Conservation (phyloP, 1,139 yeast genomes). For the Suzukiozyma palmioleophila region DNA sequence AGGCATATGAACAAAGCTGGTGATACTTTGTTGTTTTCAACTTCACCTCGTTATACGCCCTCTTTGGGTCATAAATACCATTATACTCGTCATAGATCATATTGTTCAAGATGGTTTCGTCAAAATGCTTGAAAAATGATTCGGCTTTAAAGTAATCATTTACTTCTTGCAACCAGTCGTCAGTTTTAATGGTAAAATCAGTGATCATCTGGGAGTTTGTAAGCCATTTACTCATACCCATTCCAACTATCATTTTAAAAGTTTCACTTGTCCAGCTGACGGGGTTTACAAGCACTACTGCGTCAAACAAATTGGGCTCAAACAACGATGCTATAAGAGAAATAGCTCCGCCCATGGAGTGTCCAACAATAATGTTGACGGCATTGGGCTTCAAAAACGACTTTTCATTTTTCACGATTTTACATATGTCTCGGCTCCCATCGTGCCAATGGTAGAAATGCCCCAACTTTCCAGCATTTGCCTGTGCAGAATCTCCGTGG, state of each 20-base stretch:
- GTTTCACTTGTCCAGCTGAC: slow-evolving; percentile 28
- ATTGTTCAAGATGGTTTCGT: slow-evolving; percentile 44
- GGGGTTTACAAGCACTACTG: slow-evolving; percentile 57
- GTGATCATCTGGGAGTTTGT: background rate
- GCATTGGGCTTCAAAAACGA: slow-evolving; percentile 21
- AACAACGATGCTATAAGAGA: slow-evolving; percentile 45
- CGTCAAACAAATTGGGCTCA: slow-evolving; percentile 54
- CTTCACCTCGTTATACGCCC: slow-evolving; percentile 26
- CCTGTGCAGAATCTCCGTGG: slow-evolving; percentile 63
- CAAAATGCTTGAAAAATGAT: slow-evolving; percentile 44
- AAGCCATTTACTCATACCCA: background rate
- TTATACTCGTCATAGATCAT: slow-evolving; percentile 36
- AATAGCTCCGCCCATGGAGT: slow-evolving; percentile 67
- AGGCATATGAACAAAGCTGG: slow-evolving; percentile 9
- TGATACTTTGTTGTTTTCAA: slow-evolving; percentile 11
- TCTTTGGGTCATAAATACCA: slow-evolving; percentile 28
- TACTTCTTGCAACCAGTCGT: slow-evolving; percentile 33
- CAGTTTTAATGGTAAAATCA: slow-evolving; percentile 17
- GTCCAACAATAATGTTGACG: slow-evolving; percentile 56
- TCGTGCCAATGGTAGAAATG: slow-evolving; percentile 58
- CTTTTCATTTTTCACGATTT: slow-evolving; percentile 33
- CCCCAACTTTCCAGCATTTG: slow-evolving; percentile 52
- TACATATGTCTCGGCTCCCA: slow-evolving; percentile 53
- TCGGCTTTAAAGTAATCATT: slow-evolving; percentile 34
- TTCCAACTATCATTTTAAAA: background rate